phyloP scores from a whole-genome alignment of 2,329 filamentous ascomycete genomes.

The Claviceps capensis region DNA sequence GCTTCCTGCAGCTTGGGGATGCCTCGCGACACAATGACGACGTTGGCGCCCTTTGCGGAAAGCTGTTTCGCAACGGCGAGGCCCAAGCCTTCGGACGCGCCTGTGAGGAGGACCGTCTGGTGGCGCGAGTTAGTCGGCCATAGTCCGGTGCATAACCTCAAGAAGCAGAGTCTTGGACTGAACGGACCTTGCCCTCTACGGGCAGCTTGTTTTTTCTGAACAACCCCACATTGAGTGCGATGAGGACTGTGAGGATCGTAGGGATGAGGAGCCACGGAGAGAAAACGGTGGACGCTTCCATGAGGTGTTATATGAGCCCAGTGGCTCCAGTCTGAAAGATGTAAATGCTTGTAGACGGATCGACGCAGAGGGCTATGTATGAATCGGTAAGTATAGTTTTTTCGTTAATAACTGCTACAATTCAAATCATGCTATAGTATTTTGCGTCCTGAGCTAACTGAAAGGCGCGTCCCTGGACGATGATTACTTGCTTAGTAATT shows the following conservation, averaged over 20 bases:
- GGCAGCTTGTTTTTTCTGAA: conserved; percentile 62
- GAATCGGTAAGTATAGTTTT: neutral
- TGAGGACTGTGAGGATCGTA: conserved; percentile 20
- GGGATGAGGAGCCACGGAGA: conserved; percentile 13
- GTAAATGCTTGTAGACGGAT: neutral
- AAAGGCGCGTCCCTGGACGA: too few species aligned
- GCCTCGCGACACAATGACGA: conserved; percentile 75
- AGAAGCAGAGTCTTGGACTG: neutral
- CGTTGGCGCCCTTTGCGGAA: conserved; percentile 68
- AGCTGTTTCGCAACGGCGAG: conserved; percentile 60
- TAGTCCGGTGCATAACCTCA: conserved; percentile 2
- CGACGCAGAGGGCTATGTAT: neutral
- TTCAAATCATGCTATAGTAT: too few species aligned
- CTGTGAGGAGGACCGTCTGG: conserved; percentile 79
- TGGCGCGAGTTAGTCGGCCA: neutral
- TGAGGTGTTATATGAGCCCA: neutral
- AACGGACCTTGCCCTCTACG: conserved; percentile 65
- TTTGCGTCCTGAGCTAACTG: too few species aligned
- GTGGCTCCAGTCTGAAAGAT: neutral
- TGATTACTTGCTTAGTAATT: too few species aligned
- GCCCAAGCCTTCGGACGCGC: conserved; percentile 88
- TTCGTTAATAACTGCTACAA: too few species aligned
- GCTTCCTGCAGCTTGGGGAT: conserved; percentile 59
- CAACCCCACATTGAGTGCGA: conserved; percentile 45
- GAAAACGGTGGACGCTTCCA: conserved; percentile 4